Evolutionary conservation across 768 basidiomycete genomes (phyloP).

Genomic region (Clavaria fumosa): DNA sequence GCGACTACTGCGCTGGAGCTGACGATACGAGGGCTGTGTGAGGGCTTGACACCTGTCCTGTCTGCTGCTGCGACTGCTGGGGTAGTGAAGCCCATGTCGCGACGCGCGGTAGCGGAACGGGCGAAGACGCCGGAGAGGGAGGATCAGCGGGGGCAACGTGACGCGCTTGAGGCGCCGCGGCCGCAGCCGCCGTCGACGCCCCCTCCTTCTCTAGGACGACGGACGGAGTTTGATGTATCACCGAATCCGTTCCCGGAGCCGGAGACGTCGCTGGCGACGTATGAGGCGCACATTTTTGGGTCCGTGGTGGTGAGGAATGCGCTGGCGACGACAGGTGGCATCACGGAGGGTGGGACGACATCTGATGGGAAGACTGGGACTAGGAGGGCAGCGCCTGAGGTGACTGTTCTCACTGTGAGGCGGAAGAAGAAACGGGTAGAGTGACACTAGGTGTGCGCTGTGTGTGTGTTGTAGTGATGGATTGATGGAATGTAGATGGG

Average conservation of each 20-base stretch:
- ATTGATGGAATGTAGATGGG: no score
- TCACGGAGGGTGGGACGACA: background rate
- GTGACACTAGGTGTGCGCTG: conserved; percentile 1
- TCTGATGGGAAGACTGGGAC: conserved; percentile 4
- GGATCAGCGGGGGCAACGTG: no score
- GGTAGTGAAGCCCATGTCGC: conserved; percentile 27
- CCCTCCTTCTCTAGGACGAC: conserved; percentile 39
- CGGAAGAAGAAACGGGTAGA: conserved; percentile 34
- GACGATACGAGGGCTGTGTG: conserved; percentile 56
- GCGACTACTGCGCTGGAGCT: conserved; percentile 60
- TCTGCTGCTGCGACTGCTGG: conserved; percentile 13
- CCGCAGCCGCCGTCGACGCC: conserved; percentile 18
- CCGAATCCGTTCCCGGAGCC: conserved; percentile 60
- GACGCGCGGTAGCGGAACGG: no score
- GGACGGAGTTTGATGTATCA: conserved; percentile 30
- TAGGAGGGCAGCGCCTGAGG: conserved; percentile 14
- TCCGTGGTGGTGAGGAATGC: conserved; percentile 35
- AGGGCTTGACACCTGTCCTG: conserved; percentile 31
- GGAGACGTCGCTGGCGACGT: conserved; percentile 43
- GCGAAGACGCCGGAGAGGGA: no score
- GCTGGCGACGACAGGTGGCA: conserved; percentile 5
- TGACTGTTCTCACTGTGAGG: conserved; percentile 48
- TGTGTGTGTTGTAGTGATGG: background rate
- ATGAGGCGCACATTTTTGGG: conserved; percentile 46
- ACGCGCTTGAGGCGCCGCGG: no score